phyloP scores from a whole-genome alignment of 345 rosid species.

The Lumnitzera littorea region DNA sequence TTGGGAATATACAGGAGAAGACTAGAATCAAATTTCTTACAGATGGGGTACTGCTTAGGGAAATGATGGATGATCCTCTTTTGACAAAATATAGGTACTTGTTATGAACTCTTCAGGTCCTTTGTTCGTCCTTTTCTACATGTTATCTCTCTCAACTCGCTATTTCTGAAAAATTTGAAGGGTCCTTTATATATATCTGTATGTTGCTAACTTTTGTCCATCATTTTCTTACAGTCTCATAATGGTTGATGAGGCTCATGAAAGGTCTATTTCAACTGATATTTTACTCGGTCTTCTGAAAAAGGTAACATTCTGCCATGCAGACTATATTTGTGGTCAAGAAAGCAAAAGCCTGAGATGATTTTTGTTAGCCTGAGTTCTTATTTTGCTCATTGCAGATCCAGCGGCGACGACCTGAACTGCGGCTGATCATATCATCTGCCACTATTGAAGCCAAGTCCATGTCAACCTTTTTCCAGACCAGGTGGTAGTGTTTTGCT shows the following conservation, averaged over 20 bases:
- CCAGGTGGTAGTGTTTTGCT: constrained; percentile 33
- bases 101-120: constrained; percentile 1
- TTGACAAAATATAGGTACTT: constrained; percentile 86
- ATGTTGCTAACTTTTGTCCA: not conserved
- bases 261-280: constrained; percentile 94
- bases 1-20: constrained; percentile 54
- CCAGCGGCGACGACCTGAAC: constrained; percentile 83
- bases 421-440: constrained; percentile 82
- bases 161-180: no score
- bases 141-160: not conserved
- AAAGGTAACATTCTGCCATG: constrained; percentile 42
- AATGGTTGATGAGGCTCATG: constrained; percentile 99
- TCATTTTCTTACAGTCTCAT: constrained; percentile 52
- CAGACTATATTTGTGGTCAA: constrained; percentile 1
- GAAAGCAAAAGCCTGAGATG: constrained; percentile 3
- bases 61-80: constrained; percentile 99
- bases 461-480: constrained; percentile 69
- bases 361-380: constrained; percentile 1
- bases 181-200: not conserved
- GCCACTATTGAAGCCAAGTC: constrained; percentile 95
- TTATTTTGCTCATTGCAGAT: constrained; percentile 37
- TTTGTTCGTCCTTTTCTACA: constrained; percentile 1
- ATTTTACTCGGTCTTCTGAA: constrained; percentile 89
- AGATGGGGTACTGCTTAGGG: constrained; percentile 88
- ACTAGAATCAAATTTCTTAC: constrained; percentile 86